Percentiles rank a stretch among this genome's conserved stretches.
Conservation (phyloP, 495 filamentous ascomycete genomes). For the Neurospora sp. region DNA sequence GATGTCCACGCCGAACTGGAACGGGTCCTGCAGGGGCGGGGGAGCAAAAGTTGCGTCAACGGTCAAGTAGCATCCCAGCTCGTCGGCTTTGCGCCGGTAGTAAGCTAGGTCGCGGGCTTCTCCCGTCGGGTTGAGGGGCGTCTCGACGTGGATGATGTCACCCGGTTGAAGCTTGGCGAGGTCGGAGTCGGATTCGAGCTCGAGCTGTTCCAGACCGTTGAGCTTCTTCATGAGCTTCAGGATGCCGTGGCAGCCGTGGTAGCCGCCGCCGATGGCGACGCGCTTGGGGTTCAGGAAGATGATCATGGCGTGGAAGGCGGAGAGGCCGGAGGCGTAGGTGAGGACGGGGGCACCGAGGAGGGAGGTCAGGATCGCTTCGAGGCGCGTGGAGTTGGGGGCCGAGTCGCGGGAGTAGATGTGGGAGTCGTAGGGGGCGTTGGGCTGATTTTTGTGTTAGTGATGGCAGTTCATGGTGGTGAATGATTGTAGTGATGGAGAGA, state of each 20-base stretch:
- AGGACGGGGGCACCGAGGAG: constrained; percentile 59
- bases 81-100: constrained; percentile 64
- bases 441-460: constrained; percentile 24
- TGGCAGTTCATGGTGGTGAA: no score
- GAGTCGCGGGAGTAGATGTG: constrained; percentile 74
- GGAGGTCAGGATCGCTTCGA: constrained; percentile 68
- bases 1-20: constrained; percentile 65
- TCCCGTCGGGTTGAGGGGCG: constrained; percentile 82
- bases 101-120: constrained; percentile 59
- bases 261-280: constrained; percentile 70
- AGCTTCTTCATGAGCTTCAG: constrained; percentile 60
- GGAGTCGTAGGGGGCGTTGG: constrained; percentile 28
- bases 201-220: constrained; percentile 55
- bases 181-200: constrained; percentile 40
- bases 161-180: constrained; percentile 47
- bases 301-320: constrained; percentile 77
- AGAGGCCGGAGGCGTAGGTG: constrained; percentile 76
- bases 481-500: no score
- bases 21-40: constrained; percentile 83
- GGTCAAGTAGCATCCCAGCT: constrained; percentile 59
- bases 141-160: constrained; percentile 87
- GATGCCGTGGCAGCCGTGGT: constrained; percentile 89
- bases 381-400: constrained; percentile 67
- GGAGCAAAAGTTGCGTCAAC: constrained; percentile 91
- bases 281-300: constrained; percentile 66